Base-by-base conservation (phyloP, 139 green algal genomes). In the Gonium pectorale region DNA sequence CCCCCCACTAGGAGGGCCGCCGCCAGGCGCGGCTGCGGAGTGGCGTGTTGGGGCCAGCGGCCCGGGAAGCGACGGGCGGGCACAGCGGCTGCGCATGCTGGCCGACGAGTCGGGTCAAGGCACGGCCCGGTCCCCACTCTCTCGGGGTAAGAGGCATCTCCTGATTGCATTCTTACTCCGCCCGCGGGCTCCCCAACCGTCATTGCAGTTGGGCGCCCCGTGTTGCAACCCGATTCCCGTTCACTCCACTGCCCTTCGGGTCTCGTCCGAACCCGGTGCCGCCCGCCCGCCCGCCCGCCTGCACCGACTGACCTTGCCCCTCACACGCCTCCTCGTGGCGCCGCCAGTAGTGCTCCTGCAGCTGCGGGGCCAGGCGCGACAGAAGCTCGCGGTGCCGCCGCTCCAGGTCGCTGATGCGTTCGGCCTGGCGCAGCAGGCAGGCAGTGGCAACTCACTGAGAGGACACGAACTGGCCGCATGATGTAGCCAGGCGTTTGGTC, bases 251-350 rank as follows among this genome's bases (percentile, higher is more conserved):
- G 5, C 13, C 49, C 2, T 40, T 62, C n/a, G 46, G 6, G 15
- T 27, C 41, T 2, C 26, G 17, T 9, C 24, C 27, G 43, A 19
- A 33, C 26, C 38, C 27, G 27, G 8, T 9, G 27, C 67, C 27
- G 41, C 1, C 2, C 40, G 1, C 27, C 26, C 5, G 9, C 24
- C 6, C 19, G n/a, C 31, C 33, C 7, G 2, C 31, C 71, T 13
- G 24, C 33, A 33, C 15, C 19, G 2, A 38, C 62, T 13, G 33
- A 84, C 78, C 78, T 24, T 84, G 78, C 9, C 78, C 78, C 41
- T 87, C 75, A 41, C 78, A 84, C 6, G 92, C 92, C 59, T 89
- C 83, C 46, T 81, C 67, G 35, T 95, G 90, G 0, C 90, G 83
- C 37, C 33, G 33, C 52, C 70, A 70, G 43, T 91, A 83, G 33